Evolutionary conservation across 2,329 filamentous ascomycete genomes (phyloP).

Genomic region (Arthrobotrys entomopaga): DNA sequence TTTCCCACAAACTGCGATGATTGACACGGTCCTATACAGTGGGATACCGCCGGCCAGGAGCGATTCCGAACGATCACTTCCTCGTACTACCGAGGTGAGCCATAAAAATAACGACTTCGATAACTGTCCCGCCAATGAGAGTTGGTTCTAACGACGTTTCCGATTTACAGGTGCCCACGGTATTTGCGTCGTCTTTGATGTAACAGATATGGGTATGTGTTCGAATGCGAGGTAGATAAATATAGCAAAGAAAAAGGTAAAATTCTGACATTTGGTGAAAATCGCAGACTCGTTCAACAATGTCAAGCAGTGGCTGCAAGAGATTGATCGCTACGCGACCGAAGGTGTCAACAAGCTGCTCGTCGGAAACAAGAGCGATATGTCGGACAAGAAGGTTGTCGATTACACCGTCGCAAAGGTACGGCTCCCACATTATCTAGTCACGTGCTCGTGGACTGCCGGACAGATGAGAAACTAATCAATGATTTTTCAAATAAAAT

Average conservation of each 20-base stretch:
- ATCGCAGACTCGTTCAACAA: constrained; percentile 90
- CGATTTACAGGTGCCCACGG: constrained; percentile 80
- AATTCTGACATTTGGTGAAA: not conserved
- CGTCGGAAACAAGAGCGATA: constrained; percentile 99
- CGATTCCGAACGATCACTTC: constrained; percentile 99
- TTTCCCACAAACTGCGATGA: not conserved
- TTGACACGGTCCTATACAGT: constrained; percentile 68
- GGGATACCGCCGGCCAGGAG: constrained; percentile 99
- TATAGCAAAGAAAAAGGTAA: not conserved
- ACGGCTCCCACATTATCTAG: constrained; percentile 60
- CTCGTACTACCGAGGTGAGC: constrained; percentile 84
- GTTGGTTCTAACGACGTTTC: constrained; percentile 33
- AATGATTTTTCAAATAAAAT: not conserved
- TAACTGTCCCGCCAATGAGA: not conserved
- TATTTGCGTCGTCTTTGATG: constrained; percentile 99
- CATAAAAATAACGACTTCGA: constrained; percentile 12
- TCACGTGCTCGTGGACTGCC: not conserved
- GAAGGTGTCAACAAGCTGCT: constrained; percentile 99
- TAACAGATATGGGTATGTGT: constrained; percentile 85
- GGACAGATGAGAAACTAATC: not conserved
- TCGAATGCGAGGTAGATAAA: too few relatives aligned
- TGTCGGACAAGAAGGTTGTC: constrained; percentile 99
- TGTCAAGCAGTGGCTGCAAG: constrained; percentile 99
- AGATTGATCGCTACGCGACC: constrained; percentile 98
- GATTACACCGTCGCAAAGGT: constrained; percentile 99